Evolutionary conservation across 257 asterid genomes (phyloP).

Genomic region (Solanum piurae): DNA sequence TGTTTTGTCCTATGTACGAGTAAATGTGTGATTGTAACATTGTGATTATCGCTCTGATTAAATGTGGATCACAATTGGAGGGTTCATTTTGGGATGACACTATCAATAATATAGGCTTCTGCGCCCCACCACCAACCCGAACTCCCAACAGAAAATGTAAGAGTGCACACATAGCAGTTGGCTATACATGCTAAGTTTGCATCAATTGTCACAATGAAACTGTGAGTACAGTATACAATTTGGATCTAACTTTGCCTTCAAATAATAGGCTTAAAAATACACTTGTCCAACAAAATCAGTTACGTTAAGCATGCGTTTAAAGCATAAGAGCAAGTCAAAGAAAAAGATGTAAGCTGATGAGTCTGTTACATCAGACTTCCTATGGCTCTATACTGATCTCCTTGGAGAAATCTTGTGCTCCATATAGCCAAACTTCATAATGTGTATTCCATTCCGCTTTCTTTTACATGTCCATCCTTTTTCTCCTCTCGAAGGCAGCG

Average conservation of each 20-base stretch:
- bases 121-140: neutral
- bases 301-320: neutral
- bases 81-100: too few relatives aligned
- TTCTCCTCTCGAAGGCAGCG: too few relatives aligned
- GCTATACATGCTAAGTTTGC: neutral
- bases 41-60: too few relatives aligned
- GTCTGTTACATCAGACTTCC: neutral
- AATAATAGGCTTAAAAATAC: neutral
- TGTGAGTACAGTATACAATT: neutral
- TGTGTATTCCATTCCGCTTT: neutral
- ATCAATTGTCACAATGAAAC: neutral
- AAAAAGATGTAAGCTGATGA: neutral
- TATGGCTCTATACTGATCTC: neutral
- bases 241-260: neutral
- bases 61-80: too few relatives aligned
- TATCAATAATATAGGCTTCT: too few relatives aligned
- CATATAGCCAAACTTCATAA: neutral
- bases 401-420: neutral
- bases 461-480: neutral
- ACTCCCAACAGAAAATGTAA: neutral
- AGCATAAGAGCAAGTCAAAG: neutral
- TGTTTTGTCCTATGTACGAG: too few relatives aligned
- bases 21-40: too few relatives aligned
- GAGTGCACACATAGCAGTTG: neutral
- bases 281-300: neutral